Evolutionary conservation across 169 alveolate species (phyloP).

Genomic region (Plasmodium gaboni): DNA sequence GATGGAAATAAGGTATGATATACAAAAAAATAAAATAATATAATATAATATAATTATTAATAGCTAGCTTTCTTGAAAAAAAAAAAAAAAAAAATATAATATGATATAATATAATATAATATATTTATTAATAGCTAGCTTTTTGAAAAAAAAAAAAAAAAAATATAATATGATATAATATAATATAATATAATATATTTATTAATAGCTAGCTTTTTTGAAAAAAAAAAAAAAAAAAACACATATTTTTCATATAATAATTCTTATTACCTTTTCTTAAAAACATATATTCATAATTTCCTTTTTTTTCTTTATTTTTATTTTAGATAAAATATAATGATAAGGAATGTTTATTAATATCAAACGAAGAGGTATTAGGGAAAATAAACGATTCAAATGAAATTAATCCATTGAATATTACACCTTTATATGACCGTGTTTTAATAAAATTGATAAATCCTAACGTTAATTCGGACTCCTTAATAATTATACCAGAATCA

Average conservation of each 20-base stretch:
- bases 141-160: background rate
- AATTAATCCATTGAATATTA: conserved; percentile 49
- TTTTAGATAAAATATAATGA: conserved; percentile 61
- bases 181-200: background rate
- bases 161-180: background rate
- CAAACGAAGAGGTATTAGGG: conserved; percentile 66
- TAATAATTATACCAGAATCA: conserved; percentile 66
- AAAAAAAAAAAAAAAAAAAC: background rate
- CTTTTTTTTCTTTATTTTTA: too few relatives aligned
- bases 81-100: background rate
- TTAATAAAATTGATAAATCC: conserved; percentile 44
- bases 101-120: background rate
- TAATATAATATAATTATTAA: background rate
- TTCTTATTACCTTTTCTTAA: too few relatives aligned
- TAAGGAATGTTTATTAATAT: conserved; percentile 65
- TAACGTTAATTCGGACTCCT: conserved; percentile 39
- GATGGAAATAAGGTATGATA: conserved; percentile 65
- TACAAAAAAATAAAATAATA: background rate
- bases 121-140: background rate
- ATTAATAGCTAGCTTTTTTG: background rate
- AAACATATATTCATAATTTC: too few relatives aligned
- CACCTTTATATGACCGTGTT: conserved; percentile 72
- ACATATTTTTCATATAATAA: too few relatives aligned
- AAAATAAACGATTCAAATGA: conserved; percentile 49
- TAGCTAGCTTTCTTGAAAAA: background rate